phyloP scores from a whole-genome alignment of 2,329 filamentous ascomycete species.

The Beauveria caledonica region DNA sequence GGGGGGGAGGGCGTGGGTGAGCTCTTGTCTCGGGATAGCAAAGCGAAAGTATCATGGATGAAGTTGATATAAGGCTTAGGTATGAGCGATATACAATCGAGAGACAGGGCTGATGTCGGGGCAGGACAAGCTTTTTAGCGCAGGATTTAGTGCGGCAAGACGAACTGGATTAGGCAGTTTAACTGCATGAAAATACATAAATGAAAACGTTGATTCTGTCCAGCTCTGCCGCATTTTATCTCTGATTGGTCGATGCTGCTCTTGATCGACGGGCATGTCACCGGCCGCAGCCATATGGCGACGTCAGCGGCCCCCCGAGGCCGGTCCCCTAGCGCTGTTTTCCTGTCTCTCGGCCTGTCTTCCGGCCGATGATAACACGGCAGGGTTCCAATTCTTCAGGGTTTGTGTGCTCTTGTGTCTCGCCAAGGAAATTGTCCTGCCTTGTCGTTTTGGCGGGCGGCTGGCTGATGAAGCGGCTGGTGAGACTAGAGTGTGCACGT shows the following conservation, averaged over 20 bases:
- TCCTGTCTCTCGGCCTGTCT: neutral
- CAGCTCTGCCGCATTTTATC: neutral
- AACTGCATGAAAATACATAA: neutral
- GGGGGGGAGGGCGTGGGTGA: neutral
- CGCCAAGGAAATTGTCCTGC: neutral
- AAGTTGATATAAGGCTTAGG: neutral
- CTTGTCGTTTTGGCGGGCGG: neutral
- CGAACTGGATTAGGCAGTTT: neutral
- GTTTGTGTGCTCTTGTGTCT: neutral
- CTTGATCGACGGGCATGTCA: neutral
- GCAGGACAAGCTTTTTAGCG: conserved; percentile 7
- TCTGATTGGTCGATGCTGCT: neutral
- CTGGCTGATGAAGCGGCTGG: neutral
- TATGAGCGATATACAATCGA: conserved; percentile 7
- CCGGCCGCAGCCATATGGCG: neutral
- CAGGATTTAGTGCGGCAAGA: neutral
- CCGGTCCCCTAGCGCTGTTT: neutral
- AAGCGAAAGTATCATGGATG: neutral
- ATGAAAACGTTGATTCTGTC: neutral
- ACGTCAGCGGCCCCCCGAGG: neutral
- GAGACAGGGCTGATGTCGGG: conserved; percentile 5
- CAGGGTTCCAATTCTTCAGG: neutral
- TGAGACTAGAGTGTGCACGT: neutral
- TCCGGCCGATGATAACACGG: neutral
- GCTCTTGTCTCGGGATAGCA: neutral